Evolutionary conservation across 2,329 filamentous ascomycete genomes (phyloP), one percentile per base, ranked within the genome.

Genomic region (Xylariales sp.): DNA sequence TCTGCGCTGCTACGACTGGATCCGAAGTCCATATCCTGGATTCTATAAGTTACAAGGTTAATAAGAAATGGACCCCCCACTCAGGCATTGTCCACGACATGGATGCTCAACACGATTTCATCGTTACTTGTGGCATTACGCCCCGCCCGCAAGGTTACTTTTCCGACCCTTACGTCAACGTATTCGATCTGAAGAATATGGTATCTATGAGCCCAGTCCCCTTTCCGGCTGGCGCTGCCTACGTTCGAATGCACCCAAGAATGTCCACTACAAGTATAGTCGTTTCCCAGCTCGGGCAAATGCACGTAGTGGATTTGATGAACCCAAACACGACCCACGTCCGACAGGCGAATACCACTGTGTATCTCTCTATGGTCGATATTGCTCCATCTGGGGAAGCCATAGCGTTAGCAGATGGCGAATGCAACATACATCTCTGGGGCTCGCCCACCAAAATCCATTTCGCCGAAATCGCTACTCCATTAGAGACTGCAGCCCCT

Each of bases 191-290:
- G 34, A 95, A 95, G 65, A 93, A 88, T 33, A 78, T 96, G 68
- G 78, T 80, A 14, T 88, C 89, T 16, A 79, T 96, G 58, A 85
- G 88, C 4, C 93, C 93, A 0, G 91, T 98, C 31, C 88, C 93
- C 0, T 98, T 85, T 51, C 91, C 93, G 43, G 85, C 89, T 3
- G 89, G 93, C 8, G 93, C 91, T 27, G 91, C 93, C 25, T 95
- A 89, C 67, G 90, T 96, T 31, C 83, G 93, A 44, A 93, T 98
- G 86, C 93, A 98, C 61, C 93, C 94, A 1, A 84, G 89, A 54
- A 86, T 98, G 78, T 84, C 89, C 15, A 96, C 93, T 0, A 97
- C 94, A 0, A 91, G 88, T 54, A 90, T 98, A 46, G 88, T 98
- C 37, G 83, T 90, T 20, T 95, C 91, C 3, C 88, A 94, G 56